These are phyloP conservation scores for Hypsizygus marmoreus DNA, from an alignment of 768 basidiomycete genomes.

Conservation along the genomic window DNA sequence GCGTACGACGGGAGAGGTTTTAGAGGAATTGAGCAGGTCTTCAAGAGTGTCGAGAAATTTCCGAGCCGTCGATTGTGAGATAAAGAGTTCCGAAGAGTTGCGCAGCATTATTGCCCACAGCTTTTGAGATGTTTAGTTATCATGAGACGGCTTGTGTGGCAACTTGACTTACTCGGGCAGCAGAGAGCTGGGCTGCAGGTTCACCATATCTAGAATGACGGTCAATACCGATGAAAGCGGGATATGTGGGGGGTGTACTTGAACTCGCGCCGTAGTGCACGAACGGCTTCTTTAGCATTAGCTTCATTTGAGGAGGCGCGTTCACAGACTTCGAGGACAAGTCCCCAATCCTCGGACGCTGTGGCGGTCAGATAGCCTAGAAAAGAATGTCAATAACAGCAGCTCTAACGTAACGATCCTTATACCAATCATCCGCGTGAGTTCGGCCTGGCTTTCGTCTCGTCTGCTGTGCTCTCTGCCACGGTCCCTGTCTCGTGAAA, in stretches of 20 bases:
- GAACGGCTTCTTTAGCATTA: conserved; percentile 82
- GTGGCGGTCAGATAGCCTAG: conserved; percentile 76
- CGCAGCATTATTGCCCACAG: conserved; percentile 91
- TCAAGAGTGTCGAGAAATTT: conserved; percentile 83
- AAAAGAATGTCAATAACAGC: conserved; percentile 18
- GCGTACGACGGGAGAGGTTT: conserved; percentile 77
- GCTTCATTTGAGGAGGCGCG: conserved; percentile 70
- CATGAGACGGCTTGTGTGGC: not conserved
- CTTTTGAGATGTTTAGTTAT: conserved; percentile 34
- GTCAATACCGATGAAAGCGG: conserved; percentile 1
- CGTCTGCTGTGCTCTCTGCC: conserved; percentile 5
- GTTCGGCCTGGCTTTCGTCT: conserved; percentile 14
- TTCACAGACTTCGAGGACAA: conserved; percentile 86
- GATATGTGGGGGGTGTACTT: conserved; percentile 58
- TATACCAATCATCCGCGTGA: conserved; percentile 21
- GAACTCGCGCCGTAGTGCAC: conserved; percentile 82
- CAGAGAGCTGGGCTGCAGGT: conserved; percentile 73
- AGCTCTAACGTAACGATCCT: not conserved
- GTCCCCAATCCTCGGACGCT: conserved; percentile 77
- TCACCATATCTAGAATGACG: conserved; percentile 61
- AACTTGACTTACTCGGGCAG: conserved; percentile 59
- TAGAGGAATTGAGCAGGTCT: conserved; percentile 60
- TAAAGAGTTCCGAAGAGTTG: conserved; percentile 74
- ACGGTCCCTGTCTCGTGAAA: conserved; percentile 9
- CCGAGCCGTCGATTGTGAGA: conserved; percentile 65